Conservation (phyloP, 1,284 basidiomycete genomes). For the Schizopora paradoxa region DNA sequence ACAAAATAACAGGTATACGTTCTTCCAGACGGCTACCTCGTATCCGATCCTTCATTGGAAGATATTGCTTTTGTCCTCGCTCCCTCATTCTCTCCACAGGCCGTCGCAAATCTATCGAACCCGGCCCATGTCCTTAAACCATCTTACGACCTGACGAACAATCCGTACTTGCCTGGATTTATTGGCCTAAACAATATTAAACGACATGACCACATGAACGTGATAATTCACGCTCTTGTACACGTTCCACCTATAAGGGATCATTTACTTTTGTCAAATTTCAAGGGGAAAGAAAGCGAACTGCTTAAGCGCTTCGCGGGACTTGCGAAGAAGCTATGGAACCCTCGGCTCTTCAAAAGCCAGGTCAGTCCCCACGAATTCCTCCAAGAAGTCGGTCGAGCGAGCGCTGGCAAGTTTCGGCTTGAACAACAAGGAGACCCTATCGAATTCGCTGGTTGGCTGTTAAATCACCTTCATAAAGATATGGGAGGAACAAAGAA, state of each 20-base stretch:
- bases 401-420: constrained; percentile 84
- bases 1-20: constrained; percentile 75
- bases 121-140: constrained; percentile 60
- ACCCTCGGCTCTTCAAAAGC: constrained; percentile 91
- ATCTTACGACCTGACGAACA: constrained; percentile 79
- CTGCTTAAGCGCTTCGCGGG: constrained; percentile 82
- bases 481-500: constrained; percentile 89
- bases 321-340: constrained; percentile 93
- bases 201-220: constrained; percentile 95
- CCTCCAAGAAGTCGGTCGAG: constrained; percentile 89
- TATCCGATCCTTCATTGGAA: constrained; percentile 91
- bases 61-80: constrained; percentile 91
- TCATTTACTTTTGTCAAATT: constrained; percentile 75
- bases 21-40: constrained; percentile 95
- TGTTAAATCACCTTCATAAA: constrained; percentile 88
- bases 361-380: constrained; percentile 99
- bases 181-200: constrained; percentile 98
- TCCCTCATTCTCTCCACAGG: constrained; percentile 68
- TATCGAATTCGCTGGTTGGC: constrained; percentile 93
- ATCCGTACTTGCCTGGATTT: constrained; percentile 88
- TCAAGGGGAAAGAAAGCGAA: constrained; percentile 73
- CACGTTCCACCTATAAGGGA: constrained; percentile 90
- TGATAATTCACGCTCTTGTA: constrained; percentile 89
- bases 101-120: constrained; percentile 49
- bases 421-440: constrained; percentile 95